Conservation (phyloP, 2,329 filamentous ascomycete genomes). For the Cadophora luteo-olivacea region DNA sequence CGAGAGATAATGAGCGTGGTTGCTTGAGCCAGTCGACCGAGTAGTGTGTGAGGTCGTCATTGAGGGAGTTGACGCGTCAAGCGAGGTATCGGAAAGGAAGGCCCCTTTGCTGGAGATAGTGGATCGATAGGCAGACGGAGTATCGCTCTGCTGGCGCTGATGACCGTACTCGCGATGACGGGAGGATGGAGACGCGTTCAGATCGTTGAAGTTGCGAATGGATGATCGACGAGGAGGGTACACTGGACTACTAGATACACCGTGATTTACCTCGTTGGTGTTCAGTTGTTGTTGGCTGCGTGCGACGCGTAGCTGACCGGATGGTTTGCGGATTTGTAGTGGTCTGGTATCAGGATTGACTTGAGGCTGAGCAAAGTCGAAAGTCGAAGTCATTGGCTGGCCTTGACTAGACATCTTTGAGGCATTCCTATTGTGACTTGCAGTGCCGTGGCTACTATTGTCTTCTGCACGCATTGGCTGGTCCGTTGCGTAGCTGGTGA, state of each 20-base stretch:
- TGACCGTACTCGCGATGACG: slow-evolving; percentile 15
- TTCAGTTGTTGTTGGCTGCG: slow-evolving; percentile 20
- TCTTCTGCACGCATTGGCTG: background rate
- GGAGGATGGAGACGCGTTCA: background rate
- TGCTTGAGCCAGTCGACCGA: slow-evolving; percentile 27
- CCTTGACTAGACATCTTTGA: slow-evolving; percentile 9
- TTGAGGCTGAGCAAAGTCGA: slow-evolving; percentile 2
- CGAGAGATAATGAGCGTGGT: slow-evolving; percentile 22
- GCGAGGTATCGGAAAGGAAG: slow-evolving; percentile 18
- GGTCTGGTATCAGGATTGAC: slow-evolving; percentile 26
- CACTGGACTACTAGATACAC: slow-evolving; percentile 12
- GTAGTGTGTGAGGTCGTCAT: slow-evolving; percentile 6
- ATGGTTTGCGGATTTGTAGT: slow-evolving; percentile 34
- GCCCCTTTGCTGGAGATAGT: slow-evolving; percentile 16
- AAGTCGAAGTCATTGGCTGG: background rate
- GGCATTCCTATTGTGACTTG: slow-evolving; percentile 11
- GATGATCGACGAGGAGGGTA: slow-evolving; percentile 31
- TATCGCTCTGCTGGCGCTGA: slow-evolving; percentile 21
- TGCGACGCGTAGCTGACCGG: slow-evolving; percentile 24
- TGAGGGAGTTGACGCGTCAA: slow-evolving; percentile 7
- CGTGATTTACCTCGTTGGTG: slow-evolving; percentile 18
- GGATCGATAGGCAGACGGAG: slow-evolving; percentile 20
- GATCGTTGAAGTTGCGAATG: slow-evolving; percentile 15
- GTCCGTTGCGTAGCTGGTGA: slow-evolving; percentile 12
- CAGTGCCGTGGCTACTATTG: slow-evolving; percentile 11